Percentiles rank a stretch among this genome's conserved stretches.
Conservation (phyloP, 176 grass and related monocot species). For the Juncus inflexus region DNA sequence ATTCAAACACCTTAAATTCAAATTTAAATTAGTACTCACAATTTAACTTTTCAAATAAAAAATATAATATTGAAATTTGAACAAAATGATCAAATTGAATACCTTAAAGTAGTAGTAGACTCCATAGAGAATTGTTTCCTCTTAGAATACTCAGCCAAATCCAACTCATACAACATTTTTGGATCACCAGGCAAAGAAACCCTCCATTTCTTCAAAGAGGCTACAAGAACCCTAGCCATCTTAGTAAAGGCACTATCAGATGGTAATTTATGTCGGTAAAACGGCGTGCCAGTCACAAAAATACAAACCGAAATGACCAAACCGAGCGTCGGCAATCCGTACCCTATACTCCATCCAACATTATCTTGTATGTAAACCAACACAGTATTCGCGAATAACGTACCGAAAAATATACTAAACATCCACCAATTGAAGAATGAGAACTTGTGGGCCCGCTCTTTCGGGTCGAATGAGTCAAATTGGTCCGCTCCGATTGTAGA, state of each 20-base stretch:
- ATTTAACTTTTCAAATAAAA: background rate
- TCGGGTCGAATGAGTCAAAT: constrained; percentile 62
- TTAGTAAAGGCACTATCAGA: constrained; percentile 66
- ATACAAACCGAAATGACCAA: constrained; percentile 64
- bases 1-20: constrained; percentile 42
- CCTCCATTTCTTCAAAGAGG: constrained; percentile 39
- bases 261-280: constrained; percentile 74
- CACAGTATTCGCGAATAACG: constrained; percentile 71
- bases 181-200: constrained; percentile 34
- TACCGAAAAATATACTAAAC: constrained; percentile 99
- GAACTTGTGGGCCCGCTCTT: constrained; percentile 65
- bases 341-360: constrained; percentile 76
- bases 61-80: background rate
- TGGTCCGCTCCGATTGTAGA: constrained; percentile 96
- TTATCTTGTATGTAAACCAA: constrained; percentile 88
- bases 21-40: background rate
- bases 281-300: constrained; percentile 64
- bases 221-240: constrained; percentile 64
- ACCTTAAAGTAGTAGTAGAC: constrained; percentile 38
- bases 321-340: constrained; percentile 70
- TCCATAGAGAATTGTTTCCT: constrained; percentile 31
- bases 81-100: background rate
- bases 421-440: constrained; percentile 99
- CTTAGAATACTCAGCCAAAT: constrained; percentile 44
- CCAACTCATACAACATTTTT: constrained; percentile 60